A percentile compares a stretch with the other conserved stretches of the same genome.
Evolutionary conservation across 495 filamentous ascomycete genomes (phyloP).

Genomic region (Neurospora discreta): DNA sequence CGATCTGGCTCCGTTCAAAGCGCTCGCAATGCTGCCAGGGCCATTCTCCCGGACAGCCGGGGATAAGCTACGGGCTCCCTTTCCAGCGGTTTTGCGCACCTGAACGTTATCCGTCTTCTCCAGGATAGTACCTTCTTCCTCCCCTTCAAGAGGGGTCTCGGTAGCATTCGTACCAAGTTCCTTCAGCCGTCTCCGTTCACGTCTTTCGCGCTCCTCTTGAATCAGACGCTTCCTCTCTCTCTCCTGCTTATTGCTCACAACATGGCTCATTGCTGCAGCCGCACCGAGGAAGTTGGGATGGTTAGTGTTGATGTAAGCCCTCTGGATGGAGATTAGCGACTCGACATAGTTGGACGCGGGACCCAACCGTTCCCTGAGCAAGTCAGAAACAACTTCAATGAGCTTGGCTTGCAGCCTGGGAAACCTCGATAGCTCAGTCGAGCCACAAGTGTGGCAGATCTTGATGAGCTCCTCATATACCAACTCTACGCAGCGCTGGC

Average conservation of each 20-base stretch:
- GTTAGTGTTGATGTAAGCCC: constrained; percentile 99
- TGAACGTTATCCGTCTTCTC: constrained; percentile 42
- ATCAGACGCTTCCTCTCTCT: constrained; percentile 71
- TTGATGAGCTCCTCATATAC: constrained; percentile 99
- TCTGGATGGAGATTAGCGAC: constrained; percentile 90
- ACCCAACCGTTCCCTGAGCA: constrained; percentile 83
- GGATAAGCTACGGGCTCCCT: constrained; percentile 64
- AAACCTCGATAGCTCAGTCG: constrained; percentile 81
- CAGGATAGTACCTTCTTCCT: constrained; percentile 47
- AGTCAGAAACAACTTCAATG: constrained; percentile 95
- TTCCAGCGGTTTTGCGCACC: constrained; percentile 36
- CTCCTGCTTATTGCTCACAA: constrained; percentile 88
- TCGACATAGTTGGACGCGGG: constrained; percentile 86
- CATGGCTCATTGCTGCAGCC: constrained; percentile 93
- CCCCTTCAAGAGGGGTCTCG: constrained; percentile 62
- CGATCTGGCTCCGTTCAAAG: constrained; percentile 56
- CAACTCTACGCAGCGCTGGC: constrained; percentile 91
- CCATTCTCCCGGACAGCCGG: constrained; percentile 57
- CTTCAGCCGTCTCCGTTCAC: constrained; percentile 70
- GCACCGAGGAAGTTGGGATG: constrained; percentile 98
- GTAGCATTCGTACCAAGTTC: constrained; percentile 72
- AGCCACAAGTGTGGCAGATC: constrained; percentile 97
- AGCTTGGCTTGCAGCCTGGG: constrained; percentile 92
- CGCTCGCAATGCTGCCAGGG: constrained; percentile 49
- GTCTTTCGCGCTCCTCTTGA: constrained; percentile 72